Evolutionary conservation across 2,329 filamentous ascomycete genomes (phyloP).

Genomic region (Alternaria viburni): DNA sequence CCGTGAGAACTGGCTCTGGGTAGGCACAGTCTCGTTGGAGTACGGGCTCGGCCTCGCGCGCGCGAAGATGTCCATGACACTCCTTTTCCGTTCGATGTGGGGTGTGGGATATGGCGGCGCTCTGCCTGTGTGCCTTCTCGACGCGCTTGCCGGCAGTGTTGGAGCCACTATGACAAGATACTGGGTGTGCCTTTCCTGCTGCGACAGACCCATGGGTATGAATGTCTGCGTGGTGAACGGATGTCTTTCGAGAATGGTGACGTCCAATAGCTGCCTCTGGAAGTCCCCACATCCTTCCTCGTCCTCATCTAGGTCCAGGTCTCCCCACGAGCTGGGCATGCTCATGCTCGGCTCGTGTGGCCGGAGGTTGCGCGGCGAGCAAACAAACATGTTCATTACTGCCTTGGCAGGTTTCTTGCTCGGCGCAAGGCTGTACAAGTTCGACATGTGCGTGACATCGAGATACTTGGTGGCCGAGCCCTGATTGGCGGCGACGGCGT

Average conservation of each 20-base stretch:
- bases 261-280: slow-evolving; percentile 60
- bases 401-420: slow-evolving; percentile 64
- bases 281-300: slow-evolving; percentile 30
- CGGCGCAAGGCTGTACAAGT: slow-evolving; percentile 72
- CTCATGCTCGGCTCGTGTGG: slow-evolving; percentile 45
- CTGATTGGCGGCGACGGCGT: slow-evolving; percentile 75
- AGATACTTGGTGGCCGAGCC: slow-evolving; percentile 87
- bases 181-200: slow-evolving; percentile 54
- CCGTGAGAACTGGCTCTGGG: slow-evolving; percentile 36
- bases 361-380: slow-evolving; percentile 68
- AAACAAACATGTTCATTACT: slow-evolving; percentile 89
- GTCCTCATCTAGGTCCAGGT: slow-evolving; percentile 43
- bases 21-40: slow-evolving; percentile 57
- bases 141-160: slow-evolving; percentile 62
- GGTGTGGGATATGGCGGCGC: slow-evolving; percentile 54
- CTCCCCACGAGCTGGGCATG: slow-evolving; percentile 44
- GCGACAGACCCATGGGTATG: slow-evolving; percentile 70
- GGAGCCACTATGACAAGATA: slow-evolving; percentile 93
- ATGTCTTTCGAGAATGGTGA: slow-evolving; percentile 84
- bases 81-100: slow-evolving; percentile 28
- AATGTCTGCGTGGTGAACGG: slow-evolving; percentile 96
- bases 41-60: slow-evolving; percentile 54
- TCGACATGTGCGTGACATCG: slow-evolving; percentile 73
- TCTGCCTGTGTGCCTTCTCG: slow-evolving; percentile 31
- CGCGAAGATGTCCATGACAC: slow-evolving; percentile 51